Base-by-base conservation (phyloP, 352 stramenopile species). In the Pythium periplocum region DNA sequence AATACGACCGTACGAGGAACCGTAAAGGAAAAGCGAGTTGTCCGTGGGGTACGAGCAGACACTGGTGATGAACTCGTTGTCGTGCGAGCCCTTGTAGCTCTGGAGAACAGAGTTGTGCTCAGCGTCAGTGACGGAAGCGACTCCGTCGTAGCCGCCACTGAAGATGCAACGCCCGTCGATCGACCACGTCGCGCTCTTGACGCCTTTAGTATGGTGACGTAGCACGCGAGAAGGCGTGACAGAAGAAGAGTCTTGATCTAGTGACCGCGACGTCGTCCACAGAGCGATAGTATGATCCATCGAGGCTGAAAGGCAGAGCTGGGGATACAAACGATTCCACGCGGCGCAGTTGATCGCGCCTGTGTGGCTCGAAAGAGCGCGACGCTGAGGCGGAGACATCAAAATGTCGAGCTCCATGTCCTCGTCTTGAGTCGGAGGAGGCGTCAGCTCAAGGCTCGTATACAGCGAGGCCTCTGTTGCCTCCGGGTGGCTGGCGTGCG, bases 281-380 rank as follows among this genome's bases (percentile, higher is more conserved):
- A 86, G 42, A 3, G 65, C 68, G 10, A 82, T 61, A 1, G 65
- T 72, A 33, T 53, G 50, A 53, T 86, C 75, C 75, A 83, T 78
- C 0, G 72, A 75, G n/a, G 70, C 73, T 4, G 75, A 82, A 3
- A 82, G 48, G 39, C 81, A 73, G 35, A 76, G 53, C 8, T 58
- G 3, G 2, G 61, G 26, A n/a, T 53, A 48, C 6, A 4, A 40
- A 6, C 55, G 55, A 55, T 68, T 69, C 75, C 75, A 86, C 17
- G 68, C 60, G 26, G 78, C 32, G 43, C 55, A 65, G 40, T 70
- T 71, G 4, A 83, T 52, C 2, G 49, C 52, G 7, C 41, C 46
- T 10, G 6, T 35, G 48, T 86, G 75, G 11, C 59, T 57, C 0
- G 40, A 40, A 48, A 77, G 62, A 10, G 31, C 31, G 35, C 36